These are phyloP conservation scores for Fusarium sterilihyphosum DNA, from an alignment of 2,329 filamentous ascomycete genomes.

Conservation along the genomic window DNA sequence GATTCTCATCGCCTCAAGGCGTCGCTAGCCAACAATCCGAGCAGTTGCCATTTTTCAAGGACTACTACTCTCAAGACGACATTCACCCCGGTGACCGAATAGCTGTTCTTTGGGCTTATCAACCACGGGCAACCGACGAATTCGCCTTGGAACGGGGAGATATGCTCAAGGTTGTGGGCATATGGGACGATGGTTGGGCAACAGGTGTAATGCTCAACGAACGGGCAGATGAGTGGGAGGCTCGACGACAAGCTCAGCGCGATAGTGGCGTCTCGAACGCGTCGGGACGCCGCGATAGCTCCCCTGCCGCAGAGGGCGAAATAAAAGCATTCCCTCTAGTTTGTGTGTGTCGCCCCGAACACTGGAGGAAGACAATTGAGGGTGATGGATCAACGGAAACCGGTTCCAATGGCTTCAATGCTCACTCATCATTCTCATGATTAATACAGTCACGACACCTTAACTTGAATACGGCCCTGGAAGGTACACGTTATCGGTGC, in stretches of 20 bases:
- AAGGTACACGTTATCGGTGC: slow-evolving; percentile 38
- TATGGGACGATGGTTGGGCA: slow-evolving; percentile 99
- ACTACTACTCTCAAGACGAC: slow-evolving; percentile 98
- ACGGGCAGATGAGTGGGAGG: slow-evolving; percentile 88
- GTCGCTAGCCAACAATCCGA: slow-evolving; percentile 91
- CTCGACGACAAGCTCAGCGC: slow-evolving; percentile 77
- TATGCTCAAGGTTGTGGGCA: slow-evolving; percentile 97
- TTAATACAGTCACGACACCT: slow-evolving; percentile 37
- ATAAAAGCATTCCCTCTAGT: slow-evolving; percentile 98
- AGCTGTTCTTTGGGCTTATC: slow-evolving; percentile 94
- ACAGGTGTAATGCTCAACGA: slow-evolving; percentile 88
- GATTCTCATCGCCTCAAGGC: slow-evolving; percentile 85
- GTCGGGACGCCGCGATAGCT: slow-evolving; percentile 69
- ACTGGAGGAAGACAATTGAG: slow-evolving; percentile 97
- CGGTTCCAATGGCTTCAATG: slow-evolving; percentile 56
- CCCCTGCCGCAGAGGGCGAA: slow-evolving; percentile 75
- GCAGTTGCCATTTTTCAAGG: slow-evolving; percentile 95
- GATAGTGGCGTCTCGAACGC: slow-evolving; percentile 94
- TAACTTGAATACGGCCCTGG: slow-evolving; percentile 42
- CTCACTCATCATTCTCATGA: slow-evolving; percentile 43
- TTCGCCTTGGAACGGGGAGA: slow-evolving; percentile 94
- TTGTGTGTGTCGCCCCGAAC: slow-evolving; percentile 92
- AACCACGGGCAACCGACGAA: slow-evolving; percentile 91
- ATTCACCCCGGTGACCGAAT: slow-evolving; percentile 93
- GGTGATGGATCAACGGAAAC: slow-evolving; percentile 79